Evolutionary conservation across 2,329 filamentous ascomycete species (phyloP).

Genomic region (Daldinia eschscholtzii): DNA sequence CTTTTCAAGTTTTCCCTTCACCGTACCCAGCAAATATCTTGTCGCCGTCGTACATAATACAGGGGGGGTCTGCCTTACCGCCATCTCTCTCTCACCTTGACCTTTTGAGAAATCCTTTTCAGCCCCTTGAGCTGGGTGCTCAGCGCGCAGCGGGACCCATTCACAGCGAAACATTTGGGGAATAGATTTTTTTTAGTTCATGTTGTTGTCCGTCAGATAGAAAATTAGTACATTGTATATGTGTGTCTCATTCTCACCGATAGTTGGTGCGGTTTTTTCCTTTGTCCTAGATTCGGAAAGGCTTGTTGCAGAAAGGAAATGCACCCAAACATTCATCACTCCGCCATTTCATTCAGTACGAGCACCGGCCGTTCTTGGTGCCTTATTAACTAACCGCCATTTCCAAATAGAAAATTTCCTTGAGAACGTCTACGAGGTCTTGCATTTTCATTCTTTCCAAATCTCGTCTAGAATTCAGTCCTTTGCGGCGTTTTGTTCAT

Average conservation of each 20-base stretch:
- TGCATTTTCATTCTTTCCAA: conserved; percentile 41
- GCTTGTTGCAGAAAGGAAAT: conserved; percentile 51
- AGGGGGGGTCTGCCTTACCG: conserved; percentile 40
- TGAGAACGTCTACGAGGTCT: conserved; percentile 33
- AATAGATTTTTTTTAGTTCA: conserved; percentile 36
- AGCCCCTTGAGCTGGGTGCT: conserved; percentile 40
- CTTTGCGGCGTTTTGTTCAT: conserved; percentile 40
- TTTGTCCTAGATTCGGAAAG: conserved; percentile 51
- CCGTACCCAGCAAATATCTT: conserved; percentile 39
- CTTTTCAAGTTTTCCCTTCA: conserved; percentile 29
- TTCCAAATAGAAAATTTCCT: conserved; percentile 41
- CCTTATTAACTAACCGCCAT: conserved; percentile 43
- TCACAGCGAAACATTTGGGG: conserved; percentile 40
- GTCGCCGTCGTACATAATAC: conserved; percentile 25
- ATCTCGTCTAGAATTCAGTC: conserved; percentile 32
- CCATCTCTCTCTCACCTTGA: conserved; percentile 43
- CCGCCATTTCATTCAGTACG: conserved; percentile 49
- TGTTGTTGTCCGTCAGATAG: conserved; percentile 40
- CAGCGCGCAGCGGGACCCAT: conserved; percentile 41
- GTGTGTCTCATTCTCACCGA: conserved; percentile 55
- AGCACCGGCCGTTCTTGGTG: conserved; percentile 42
- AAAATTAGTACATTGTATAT: conserved; percentile 41
- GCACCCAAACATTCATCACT: conserved; percentile 43
- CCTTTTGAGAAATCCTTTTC: conserved; percentile 40
- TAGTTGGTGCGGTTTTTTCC: conserved; percentile 49